Evolutionary conservation across 768 basidiomycete genomes (phyloP), one percentile per base, ranked within the genome.

Genomic region (Rhizopogon vesiculosus): DNA sequence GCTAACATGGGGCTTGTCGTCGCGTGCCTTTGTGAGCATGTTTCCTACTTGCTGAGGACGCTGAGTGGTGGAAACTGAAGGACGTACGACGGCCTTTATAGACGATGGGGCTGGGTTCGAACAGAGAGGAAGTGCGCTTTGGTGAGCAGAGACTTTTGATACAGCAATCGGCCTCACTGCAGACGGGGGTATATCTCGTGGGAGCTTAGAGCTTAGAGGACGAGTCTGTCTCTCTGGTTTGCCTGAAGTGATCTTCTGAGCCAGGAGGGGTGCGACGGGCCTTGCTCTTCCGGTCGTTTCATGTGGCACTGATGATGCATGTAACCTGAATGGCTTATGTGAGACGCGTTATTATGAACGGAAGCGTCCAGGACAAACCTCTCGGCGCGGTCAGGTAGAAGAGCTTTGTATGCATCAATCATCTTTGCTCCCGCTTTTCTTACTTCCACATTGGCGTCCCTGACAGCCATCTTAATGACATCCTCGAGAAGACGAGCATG

Each of bases 391-490:
- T 69, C 66, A 4, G 92, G 91, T 43, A 92, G 74, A 31, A 92
- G 67, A 2, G 83, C 69, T 57, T 83, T 84, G 68, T 93, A 93
- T 1, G 84, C 85, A 55, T 85, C 87, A 63, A 89, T 93, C 3
- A 93, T 72, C 61, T 85, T 79, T 64, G 83, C 81, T 58, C 83
- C 81, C 7, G 81, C 68, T 65, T 83, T 87, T 60, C 92, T 76
- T 29, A 92, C 80, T 49, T 91, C 91, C 25, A 85, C 83, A 63
- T 78, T 88, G 6, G 89, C 81, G 68, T 94, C 92, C 29, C 80
- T 78, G 12, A 83, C 87, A 2, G 87, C 81, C 7, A 69, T 62
- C 56, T 78, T 83, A 60, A 94, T 89, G 46, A 89, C 78, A 12
- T 69, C 74, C 66, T 94, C 92, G 33, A 94, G 74, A 41, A 87